Percentiles rank a stretch among this genome's conserved stretches.
phyloP scores from a whole-genome alignment of 805 yeast genomes.

The Yarrowia divulgata region DNA sequence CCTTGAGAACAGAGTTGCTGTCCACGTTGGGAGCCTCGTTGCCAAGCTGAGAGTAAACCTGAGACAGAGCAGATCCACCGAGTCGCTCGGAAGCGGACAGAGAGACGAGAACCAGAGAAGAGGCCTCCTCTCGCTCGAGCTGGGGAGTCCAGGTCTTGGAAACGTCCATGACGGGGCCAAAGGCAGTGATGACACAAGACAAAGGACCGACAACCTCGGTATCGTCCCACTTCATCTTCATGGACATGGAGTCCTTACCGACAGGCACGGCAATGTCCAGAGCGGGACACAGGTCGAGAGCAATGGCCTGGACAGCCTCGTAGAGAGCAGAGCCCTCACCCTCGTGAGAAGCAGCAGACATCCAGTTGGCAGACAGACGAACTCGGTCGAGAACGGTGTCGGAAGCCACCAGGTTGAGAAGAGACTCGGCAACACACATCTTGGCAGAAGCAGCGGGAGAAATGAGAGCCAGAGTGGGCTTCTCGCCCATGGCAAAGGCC shows the following conservation, averaged over 20 bases:
- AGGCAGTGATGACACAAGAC: slow-evolving; percentile 88
- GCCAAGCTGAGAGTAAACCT: slow-evolving; percentile 90
- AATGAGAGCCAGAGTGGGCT: slow-evolving; percentile 87
- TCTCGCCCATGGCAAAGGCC: slow-evolving; percentile 97
- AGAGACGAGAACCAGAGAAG: slow-evolving; percentile 76
- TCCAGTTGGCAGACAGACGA: slow-evolving; percentile 97
- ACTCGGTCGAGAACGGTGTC: slow-evolving; percentile 77
- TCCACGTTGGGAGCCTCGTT: slow-evolving; percentile 82
- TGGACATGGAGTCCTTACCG: slow-evolving; percentile 98
- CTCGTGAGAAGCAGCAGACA: slow-evolving; percentile 93
- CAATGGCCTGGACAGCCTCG: slow-evolving; percentile 97
- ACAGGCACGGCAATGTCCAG: slow-evolving; percentile 94
- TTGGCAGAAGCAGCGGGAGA: slow-evolving; percentile 91
- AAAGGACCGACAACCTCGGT: slow-evolving; percentile 96
- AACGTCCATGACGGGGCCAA: slow-evolving; percentile 84
- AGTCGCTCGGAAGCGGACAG: slow-evolving; percentile 69
- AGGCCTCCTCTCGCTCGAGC: slow-evolving; percentile 57
- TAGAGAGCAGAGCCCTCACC: slow-evolving; percentile 96
- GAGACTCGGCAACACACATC: slow-evolving; percentile 93
- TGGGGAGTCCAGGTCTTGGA: slow-evolving; percentile 96
- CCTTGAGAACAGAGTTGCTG: slow-evolving; percentile 66
- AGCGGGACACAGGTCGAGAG: slow-evolving; percentile 91
- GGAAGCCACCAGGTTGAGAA: slow-evolving; percentile 87
- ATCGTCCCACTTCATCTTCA: slow-evolving; percentile 93
- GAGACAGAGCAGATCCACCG: slow-evolving; percentile 96